phyloP scores from a whole-genome alignment of 23 red algal species.

The Gracilariopsis chorda region DNA sequence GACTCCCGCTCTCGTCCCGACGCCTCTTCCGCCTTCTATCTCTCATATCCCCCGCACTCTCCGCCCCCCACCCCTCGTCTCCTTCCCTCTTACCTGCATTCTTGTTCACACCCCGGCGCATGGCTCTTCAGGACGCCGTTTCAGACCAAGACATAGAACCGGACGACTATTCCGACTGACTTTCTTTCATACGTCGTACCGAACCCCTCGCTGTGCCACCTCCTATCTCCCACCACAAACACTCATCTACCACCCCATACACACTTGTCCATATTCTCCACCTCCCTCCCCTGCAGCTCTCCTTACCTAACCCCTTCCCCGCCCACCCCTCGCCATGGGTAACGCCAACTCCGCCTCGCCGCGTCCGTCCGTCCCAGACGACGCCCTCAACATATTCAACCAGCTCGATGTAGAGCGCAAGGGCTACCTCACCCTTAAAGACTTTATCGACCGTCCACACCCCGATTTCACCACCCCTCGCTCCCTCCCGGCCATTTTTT shows the following conservation, averaged over 20 bases:
- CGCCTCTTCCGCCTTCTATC: background rate
- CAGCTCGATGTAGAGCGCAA: slow-evolving; percentile 60
- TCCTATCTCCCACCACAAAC: background rate
- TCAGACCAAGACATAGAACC: slow-evolving; percentile 58
- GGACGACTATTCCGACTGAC: slow-evolving; percentile 35
- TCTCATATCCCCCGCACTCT: background rate
- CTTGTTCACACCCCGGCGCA: slow-evolving; percentile 25
- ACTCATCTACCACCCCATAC: background rate
- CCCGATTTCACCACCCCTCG: slow-evolving; percentile 66
- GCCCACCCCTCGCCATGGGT: slow-evolving; percentile 2
- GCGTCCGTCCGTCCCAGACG: background rate
- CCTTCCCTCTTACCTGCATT: background rate
- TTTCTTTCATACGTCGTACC: background rate
- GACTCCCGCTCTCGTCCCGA: background rate
- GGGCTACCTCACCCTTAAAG: slow-evolving; percentile 73
- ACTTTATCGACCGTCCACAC: slow-evolving; percentile 35
- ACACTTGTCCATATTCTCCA: background rate
- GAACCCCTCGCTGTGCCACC: background rate
- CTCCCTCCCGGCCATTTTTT: slow-evolving; percentile 81
- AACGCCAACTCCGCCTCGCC: background rate
- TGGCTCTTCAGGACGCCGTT: slow-evolving; percentile 52
- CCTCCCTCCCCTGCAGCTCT: background rate
- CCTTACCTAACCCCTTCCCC: background rate
- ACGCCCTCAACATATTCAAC: slow-evolving; percentile 44
- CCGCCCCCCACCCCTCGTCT: background rate